Conservation (phyloP, 2,329 filamentous ascomycete genomes). For the Botrytis aclada region DNA sequence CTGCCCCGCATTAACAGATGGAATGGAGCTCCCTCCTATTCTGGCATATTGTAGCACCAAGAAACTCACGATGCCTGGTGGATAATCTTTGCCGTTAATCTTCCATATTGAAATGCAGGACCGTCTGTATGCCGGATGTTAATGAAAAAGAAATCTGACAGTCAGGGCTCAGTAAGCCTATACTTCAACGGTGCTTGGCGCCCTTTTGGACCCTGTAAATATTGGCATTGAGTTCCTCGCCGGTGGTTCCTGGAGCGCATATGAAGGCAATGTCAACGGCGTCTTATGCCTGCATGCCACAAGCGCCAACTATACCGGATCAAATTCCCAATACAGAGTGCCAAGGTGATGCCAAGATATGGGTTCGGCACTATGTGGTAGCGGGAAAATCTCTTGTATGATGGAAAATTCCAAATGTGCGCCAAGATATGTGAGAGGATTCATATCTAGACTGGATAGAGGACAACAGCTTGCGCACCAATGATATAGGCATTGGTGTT, state of each 20-base stretch:
- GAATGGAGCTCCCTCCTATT: background rate
- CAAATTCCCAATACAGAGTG: background rate
- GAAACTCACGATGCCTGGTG: constrained; percentile 3
- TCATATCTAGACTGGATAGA: background rate
- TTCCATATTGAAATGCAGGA: background rate
- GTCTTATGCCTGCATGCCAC: background rate
- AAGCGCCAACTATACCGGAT: background rate
- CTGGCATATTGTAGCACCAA: background rate
- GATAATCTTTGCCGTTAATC: background rate
- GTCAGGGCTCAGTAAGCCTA: background rate
- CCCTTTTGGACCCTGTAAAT: background rate
- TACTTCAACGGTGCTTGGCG: background rate
- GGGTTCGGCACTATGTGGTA: background rate
- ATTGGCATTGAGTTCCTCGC: background rate
- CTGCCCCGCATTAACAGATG: background rate
- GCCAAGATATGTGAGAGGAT: background rate
- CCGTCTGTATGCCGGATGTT: background rate
- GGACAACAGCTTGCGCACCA: background rate
- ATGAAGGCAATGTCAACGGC: background rate
- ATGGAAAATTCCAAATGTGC: background rate
- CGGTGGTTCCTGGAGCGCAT: background rate
- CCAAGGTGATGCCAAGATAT: background rate
- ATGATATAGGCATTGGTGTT: background rate
- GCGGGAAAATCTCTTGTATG: background rate
- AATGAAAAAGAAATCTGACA: background rate